Conservation (phyloP, 106 monocot genomes). For the Apostasia shenzhenica region DNA sequence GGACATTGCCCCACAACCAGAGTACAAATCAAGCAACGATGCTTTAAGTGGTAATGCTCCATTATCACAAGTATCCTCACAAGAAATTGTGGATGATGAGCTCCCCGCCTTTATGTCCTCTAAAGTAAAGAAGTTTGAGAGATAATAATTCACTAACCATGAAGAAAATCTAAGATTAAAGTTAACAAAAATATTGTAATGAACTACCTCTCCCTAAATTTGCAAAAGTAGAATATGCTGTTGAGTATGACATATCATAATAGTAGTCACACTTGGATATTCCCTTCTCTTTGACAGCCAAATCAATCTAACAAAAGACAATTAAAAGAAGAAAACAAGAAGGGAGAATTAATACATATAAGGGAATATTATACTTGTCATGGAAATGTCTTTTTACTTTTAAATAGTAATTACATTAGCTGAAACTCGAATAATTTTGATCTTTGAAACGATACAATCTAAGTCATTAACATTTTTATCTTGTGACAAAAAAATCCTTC, state of each 20-base stretch:
- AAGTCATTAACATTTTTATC: conserved; percentile 28
- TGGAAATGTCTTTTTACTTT: neutral
- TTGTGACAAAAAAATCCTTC: conserved; percentile 27
- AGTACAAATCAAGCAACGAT: conserved; percentile 29
- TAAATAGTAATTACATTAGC: conserved; percentile 12
- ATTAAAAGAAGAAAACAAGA: neutral
- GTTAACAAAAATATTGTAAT: neutral
- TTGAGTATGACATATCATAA: conserved; percentile 25
- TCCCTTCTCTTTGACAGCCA: conserved; percentile 3
- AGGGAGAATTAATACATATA: neutral
- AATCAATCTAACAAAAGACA: conserved; percentile 7
- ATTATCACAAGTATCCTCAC: neutral
- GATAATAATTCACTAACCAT: neutral
- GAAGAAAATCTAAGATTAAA: neutral
- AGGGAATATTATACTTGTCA: neutral
- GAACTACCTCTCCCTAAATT: conserved; percentile 16
- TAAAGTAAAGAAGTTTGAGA: neutral
- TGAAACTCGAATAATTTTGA: conserved; percentile 12
- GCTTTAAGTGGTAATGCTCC: neutral
- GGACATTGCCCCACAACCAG: conserved; percentile 74
- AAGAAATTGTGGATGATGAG: conserved; percentile 1
- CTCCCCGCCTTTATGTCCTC: conserved; percentile 2
- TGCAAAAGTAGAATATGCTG: conserved; percentile 41
- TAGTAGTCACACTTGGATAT: conserved; percentile 14
- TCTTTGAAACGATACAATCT: conserved; percentile 19